Evolutionary conservation across 805 yeast species (phyloP).

Genomic region (Candida methanosorbosa): DNA sequence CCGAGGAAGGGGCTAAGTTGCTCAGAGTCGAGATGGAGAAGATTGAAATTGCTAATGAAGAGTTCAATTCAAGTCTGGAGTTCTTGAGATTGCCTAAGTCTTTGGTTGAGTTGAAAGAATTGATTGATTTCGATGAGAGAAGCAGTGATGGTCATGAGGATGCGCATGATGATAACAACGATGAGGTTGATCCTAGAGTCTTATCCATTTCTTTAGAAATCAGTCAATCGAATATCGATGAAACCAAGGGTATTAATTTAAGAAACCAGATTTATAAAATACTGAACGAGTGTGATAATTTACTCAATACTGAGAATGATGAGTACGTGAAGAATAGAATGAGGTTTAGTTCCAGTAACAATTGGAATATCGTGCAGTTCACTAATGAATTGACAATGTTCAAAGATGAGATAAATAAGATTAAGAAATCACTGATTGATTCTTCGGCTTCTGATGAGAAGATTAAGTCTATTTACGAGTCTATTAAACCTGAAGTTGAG

Average conservation of each 20-base stretch:
- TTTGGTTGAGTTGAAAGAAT: conserved; percentile 41
- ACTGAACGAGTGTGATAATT: conserved; percentile 27
- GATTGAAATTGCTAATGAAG: conserved; percentile 71
- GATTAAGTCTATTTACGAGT: conserved; percentile 38
- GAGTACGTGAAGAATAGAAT: conserved; percentile 19
- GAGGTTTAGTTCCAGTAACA: conserved; percentile 25
- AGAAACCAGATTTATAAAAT: conserved; percentile 29
- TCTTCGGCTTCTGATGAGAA: conserved; percentile 54
- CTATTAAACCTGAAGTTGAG: conserved; percentile 31
- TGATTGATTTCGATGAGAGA: conserved; percentile 8
- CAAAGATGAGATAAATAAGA: conserved; percentile 48
- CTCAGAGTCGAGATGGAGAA: conserved; percentile 67
- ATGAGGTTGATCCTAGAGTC: conserved; percentile 30
- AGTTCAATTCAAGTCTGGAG: conserved; percentile 70
- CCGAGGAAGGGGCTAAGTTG: conserved; percentile 79
- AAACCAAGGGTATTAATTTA: conserved; percentile 18
- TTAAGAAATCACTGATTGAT: conserved; percentile 51
- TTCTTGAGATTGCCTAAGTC: conserved; percentile 69
- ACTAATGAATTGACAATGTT: conserved; percentile 7
- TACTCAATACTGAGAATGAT: conserved; percentile 24
- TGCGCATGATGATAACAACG: conserved; percentile 13
- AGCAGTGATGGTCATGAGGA: conserved; percentile 5
- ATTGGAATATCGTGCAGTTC: conserved; percentile 24
- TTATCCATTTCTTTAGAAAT: conserved; percentile 30
- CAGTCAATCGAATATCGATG: conserved; percentile 14